Conservation (phyloP, 2,329 filamentous ascomycete species). For the Colletotrichum sp. region DNA sequence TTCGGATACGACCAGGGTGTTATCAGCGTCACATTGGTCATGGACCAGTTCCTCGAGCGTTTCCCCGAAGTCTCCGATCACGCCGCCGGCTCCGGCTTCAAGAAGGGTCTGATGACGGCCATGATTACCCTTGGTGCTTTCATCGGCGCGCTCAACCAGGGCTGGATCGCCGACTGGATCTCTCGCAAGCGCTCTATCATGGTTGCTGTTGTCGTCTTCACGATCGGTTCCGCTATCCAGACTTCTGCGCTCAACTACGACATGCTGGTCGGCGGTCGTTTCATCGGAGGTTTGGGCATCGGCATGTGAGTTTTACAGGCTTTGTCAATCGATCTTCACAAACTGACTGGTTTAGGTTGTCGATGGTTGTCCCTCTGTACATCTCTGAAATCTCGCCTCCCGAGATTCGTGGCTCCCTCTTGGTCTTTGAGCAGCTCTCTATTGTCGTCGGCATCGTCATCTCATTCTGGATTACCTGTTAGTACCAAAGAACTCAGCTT, state of each 20-base stretch:
- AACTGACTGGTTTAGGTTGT: constrained; percentile 31
- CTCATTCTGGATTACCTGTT: constrained; percentile 29
- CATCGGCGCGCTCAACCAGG: constrained; percentile 56
- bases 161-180: constrained; percentile 42
- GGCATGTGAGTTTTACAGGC: constrained; percentile 34
- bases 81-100: constrained; percentile 41
- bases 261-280: constrained; percentile 55
- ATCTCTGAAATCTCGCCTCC: constrained; percentile 46
- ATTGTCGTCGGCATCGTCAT: constrained; percentile 36
- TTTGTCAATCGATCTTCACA: rapidly evolving
- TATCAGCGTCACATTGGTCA: constrained; percentile 33
- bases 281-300: constrained; percentile 53
- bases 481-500: rapidly evolving
- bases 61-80: constrained; percentile 36
- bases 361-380: constrained; percentile 53
- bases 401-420: constrained; percentile 38
- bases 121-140: constrained; percentile 60
- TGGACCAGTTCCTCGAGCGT: constrained; percentile 37
- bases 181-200: constrained; percentile 36
- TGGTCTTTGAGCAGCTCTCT: constrained; percentile 34
- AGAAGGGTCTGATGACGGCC: constrained; percentile 31
- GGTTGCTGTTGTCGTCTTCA: constrained; percentile 32
- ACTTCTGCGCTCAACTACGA: constrained; percentile 33
- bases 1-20: constrained; percentile 55
- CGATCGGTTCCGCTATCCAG: constrained; percentile 34